Base-by-base conservation (phyloP, 2,329 filamentous ascomycete species). In the Sporothrix humicola region DNA sequence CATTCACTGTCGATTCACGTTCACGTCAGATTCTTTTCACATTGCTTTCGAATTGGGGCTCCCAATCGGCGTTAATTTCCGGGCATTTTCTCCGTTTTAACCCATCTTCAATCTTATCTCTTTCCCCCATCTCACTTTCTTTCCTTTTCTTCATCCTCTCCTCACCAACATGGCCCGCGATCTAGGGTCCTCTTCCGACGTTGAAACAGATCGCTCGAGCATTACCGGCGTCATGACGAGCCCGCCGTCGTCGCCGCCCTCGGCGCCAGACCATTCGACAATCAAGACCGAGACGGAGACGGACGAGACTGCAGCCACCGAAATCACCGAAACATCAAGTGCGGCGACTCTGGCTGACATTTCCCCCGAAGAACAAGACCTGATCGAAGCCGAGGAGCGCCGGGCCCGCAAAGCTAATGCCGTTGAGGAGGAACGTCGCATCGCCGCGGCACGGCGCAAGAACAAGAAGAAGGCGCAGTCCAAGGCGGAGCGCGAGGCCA, bases 401-500 rank as follows among this genome's bases (percentile, higher is more conserved):
- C 86, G 85, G 31, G 84, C 84, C 0, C 79, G 79, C 8, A 79
- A 81, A 9, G 82, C 82, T 63, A 90, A 90, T 61, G 83, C 86
- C 1, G 70, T 76, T 1, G 13, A 84, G 0, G 84, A 87, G 42
- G 83, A 83, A 2, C 87, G 85, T 75, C 82, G 84, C 6, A 72
- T 81, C 0, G 81, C 81, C 0, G 77, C 79, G 6, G 74, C 79
- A 44, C 84, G 82, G 74, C 79, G 79, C 52, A 85, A 80, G 54
- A 87, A 84, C 78, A 85, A 84, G 77, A 87, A 85, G 77, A 83
- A 84, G 0, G 77, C 76, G 0, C 81, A 88, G 65, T 86, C 85
- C 1, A 86, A 87, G 72, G 81, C 83, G 0, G 88, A 91, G 75
- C 82, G 87, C 0, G 87, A 89, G 63, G 83, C 82, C 0, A 90